phyloP scores from a whole-genome alignment of 768 basidiomycete genomes.

The Lyophyllum semitale region DNA sequence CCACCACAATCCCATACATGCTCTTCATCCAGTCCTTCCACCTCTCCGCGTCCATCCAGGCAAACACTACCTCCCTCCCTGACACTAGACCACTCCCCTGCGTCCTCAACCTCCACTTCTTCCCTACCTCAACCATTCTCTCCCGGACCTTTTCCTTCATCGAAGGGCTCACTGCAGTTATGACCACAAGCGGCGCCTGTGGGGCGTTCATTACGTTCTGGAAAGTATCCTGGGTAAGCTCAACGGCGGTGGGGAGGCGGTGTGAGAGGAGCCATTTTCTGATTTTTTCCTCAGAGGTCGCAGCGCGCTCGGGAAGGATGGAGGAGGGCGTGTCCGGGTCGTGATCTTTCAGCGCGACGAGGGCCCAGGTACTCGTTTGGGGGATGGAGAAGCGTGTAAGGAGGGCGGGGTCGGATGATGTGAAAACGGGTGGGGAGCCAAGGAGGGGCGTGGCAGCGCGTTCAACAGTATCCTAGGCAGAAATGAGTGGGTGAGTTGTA shows the following conservation, averaged over 20 bases:
- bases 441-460: constrained; percentile 44
- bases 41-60: constrained; percentile 84
- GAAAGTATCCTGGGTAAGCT: constrained; percentile 81
- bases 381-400: constrained; percentile 39
- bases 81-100: constrained; percentile 40
- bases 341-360: constrained; percentile 70
- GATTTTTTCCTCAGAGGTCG: constrained; percentile 34
- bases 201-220: constrained; percentile 84
- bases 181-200: constrained; percentile 74
- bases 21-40: constrained; percentile 92
- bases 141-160: constrained; percentile 43
- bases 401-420: constrained; percentile 39
- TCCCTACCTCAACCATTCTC: constrained; percentile 52
- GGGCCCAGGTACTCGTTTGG: constrained; percentile 48
- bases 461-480: constrained; percentile 34
- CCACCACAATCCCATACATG: constrained; percentile 73
- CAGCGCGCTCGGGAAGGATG: constrained; percentile 35
- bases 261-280: constrained; percentile 64
- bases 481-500: background rate
- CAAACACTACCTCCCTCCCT: constrained; percentile 71
- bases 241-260: constrained; percentile 70
- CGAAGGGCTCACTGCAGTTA: constrained; percentile 52
- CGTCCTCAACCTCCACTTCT: constrained; percentile 57
- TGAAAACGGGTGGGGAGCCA: constrained; percentile 47
- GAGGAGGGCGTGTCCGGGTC: constrained; percentile 48